Base-by-base conservation (phyloP, 179 eudicot species). In the Drosera spatulata region DNA sequence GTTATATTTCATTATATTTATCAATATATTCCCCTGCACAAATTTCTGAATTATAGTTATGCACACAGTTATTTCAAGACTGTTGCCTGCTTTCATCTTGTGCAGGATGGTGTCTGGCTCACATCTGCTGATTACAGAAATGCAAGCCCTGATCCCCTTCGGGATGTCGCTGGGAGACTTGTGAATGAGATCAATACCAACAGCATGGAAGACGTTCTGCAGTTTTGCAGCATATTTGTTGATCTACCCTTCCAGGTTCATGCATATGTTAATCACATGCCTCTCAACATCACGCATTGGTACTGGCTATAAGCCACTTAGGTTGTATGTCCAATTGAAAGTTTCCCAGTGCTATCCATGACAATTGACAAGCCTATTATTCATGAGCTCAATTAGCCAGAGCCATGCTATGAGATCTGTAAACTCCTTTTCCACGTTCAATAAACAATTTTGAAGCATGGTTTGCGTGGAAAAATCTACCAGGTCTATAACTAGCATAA, bases 101-200 rank as follows among this genome's bases (percentile, higher is more conserved):
- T 78, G 53, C 82, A 88, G 96, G 86, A 83, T 68, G 97, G 91
- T 66, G 75, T 82, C 1, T 91, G 96, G 96, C 79, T 91, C 62
- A 64, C 77, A 39, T 72, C 86, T 41, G 77, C 85, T 41, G 96
- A 88, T 53, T 91, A 91, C 73, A 83, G 70, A 74, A 69, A 64
- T 65, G 89, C 96, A 71, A 75, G 61, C 65, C 91, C 98, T 38
- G 96, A 91, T 76, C 98, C 96, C 54, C 91, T 91, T 3, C 76
- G 91, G 60, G 86, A 86, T 64, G 71, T 75, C 68, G 98, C 96
- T 6, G 91, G 80, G 61, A 81, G 67, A 60, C 47, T 91, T 62
- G 86, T 84, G 66, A 71, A 69, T 60, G 96, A 88, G 75, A 79
- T 85, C 39, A 91, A 88, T 71, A 64, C 74, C 40, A 74, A 84